A percentile compares a stretch with the other conserved stretches of the same genome.
phyloP scores from a whole-genome alignment of 345 rosid genomes.

The Syzygium grande region DNA sequence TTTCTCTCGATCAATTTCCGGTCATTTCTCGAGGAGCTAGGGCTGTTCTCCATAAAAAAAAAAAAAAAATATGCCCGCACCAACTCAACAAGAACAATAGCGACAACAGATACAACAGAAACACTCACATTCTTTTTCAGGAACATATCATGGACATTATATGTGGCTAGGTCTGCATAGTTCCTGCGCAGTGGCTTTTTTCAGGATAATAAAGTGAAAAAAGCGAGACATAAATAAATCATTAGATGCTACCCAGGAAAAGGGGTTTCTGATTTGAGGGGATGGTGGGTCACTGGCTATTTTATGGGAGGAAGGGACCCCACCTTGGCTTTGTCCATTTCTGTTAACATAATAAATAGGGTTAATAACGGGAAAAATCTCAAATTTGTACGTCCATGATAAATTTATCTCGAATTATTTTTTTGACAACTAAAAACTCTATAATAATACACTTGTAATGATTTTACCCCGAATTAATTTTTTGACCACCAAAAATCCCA shows the following conservation, averaged over 20 bases:
- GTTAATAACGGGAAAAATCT: no score
- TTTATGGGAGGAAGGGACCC: not conserved
- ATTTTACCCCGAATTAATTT: no score
- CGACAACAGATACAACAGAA: not conserved
- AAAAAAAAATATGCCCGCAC: not conserved
- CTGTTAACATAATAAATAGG: not conserved
- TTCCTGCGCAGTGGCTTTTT: not conserved
- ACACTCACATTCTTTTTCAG: not conserved
- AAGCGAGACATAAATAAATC: not conserved
- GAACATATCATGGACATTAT: not conserved
- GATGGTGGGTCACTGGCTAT: not conserved
- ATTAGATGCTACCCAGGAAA: not conserved
- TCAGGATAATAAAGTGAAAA: not conserved
- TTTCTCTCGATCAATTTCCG: conserved; percentile 30
- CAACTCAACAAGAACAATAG: not conserved
- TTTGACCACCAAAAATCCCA: no score
- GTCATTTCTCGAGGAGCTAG: conserved; percentile 26
- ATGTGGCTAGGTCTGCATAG: not conserved
- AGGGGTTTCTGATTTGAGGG: not conserved
- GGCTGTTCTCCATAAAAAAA: conserved; percentile 24
- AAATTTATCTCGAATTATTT: no score
- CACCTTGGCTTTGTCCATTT: not conserved
- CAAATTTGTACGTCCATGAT: no score
- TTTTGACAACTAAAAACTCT: no score
- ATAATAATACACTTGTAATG: rapidly evolving